phyloP scores from a whole-genome alignment of 192 early-diverging fungal species.

The Linnemannia hyalina region DNA sequence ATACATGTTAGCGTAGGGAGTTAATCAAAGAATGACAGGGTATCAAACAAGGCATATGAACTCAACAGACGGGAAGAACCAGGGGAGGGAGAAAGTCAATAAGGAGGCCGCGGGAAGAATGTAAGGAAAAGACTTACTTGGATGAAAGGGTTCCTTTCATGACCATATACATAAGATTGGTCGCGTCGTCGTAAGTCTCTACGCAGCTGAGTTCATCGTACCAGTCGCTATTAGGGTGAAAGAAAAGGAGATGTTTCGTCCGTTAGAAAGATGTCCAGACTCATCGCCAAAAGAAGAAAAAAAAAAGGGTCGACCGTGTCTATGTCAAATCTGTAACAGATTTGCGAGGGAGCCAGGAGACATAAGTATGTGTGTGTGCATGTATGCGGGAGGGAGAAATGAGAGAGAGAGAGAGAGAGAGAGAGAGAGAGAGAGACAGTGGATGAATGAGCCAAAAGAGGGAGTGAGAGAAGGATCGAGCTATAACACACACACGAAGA shows the following conservation, averaged over 20 bases:
- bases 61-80: not conserved
- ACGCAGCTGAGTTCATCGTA: conserved; percentile 51
- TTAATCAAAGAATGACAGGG: not conserved
- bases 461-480: not conserved
- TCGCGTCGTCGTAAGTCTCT: conserved; percentile 48
- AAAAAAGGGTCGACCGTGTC: not conserved
- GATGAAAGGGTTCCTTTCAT: conserved; percentile 50
- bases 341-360: not conserved
- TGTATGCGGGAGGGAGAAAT: not conserved
- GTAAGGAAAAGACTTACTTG: conserved; percentile 35
- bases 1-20: not conserved
- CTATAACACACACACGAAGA: too few relatives aligned
- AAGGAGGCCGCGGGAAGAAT: not conserved
- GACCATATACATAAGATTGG: conserved; percentile 48
- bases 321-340: conserved; percentile 6
- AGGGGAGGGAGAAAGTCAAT: not conserved
- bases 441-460: not conserved
- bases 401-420: not conserved
- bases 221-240: conserved; percentile 40
- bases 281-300: conserved; percentile 4
- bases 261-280: not conserved
- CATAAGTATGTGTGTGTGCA: too few relatives aligned
- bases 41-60: not conserved
- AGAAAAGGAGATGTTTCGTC: conserved; percentile 7
- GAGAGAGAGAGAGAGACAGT: not conserved